phyloP scores from a whole-genome alignment of 495 filamentous ascomycete genomes.

The Hypoxylon fuscum region DNA sequence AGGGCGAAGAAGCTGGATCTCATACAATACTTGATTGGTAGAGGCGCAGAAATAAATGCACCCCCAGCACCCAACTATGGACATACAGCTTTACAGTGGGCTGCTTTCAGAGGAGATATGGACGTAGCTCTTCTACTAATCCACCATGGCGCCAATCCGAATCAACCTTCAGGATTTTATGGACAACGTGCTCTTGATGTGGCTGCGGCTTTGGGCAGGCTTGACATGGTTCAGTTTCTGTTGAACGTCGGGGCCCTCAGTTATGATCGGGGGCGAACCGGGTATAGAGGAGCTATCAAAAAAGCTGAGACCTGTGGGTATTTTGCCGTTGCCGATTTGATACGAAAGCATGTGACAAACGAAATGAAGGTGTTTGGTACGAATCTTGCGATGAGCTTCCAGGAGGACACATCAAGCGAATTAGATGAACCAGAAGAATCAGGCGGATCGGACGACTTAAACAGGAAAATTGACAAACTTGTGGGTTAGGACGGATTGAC shows the following conservation, averaged over 20 bases:
- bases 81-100: conserved; percentile 13
- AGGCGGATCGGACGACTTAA: not conserved
- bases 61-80: not conserved
- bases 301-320: not conserved
- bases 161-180: conserved; percentile 3
- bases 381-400: conserved; percentile 18
- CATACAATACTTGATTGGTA: conserved; percentile 14
- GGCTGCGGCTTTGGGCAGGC: conserved; percentile 15
- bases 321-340: conserved; percentile 11
- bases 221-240: conserved; percentile 28
- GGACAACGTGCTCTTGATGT: conserved; percentile 2
- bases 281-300: conserved; percentile 30
- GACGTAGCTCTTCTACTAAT: conserved; percentile 28
- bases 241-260: conserved; percentile 27
- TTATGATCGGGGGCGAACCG: conserved; percentile 12
- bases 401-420: not conserved
- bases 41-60: conserved; percentile 26
- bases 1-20: not conserved
- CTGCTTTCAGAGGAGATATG: conserved; percentile 5
- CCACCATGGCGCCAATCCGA: conserved; percentile 29
- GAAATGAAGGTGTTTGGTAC: not conserved
- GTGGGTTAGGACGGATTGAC: too few relatives aligned
- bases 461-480: too few relatives aligned
- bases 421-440: not conserved
- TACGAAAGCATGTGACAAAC: conserved; percentile 2